Evolutionary conservation across 495 filamentous ascomycete species (phyloP).

Genomic region (Xylaria palmicola): DNA sequence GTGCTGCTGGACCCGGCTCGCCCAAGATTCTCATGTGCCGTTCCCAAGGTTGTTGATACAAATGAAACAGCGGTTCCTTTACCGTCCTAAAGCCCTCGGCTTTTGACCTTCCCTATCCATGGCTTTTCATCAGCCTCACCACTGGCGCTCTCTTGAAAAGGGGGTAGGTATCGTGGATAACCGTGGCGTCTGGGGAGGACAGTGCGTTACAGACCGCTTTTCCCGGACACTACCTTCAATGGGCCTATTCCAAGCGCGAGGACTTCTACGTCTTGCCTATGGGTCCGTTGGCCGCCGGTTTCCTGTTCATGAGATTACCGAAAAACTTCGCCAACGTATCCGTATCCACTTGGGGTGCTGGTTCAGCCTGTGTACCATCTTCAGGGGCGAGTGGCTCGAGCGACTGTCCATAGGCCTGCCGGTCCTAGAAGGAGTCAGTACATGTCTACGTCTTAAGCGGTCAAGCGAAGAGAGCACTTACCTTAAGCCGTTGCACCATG

Average conservation of each 20-base stretch:
- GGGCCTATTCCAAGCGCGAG: background rate
- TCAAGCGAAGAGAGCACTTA: constrained; percentile 35
- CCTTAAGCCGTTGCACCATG: constrained; percentile 85
- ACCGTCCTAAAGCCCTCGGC: background rate
- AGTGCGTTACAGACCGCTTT: background rate
- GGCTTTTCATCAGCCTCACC: background rate
- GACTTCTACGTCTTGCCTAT: constrained; percentile 19
- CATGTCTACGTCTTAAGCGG: background rate
- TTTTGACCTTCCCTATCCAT: background rate
- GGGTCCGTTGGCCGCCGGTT: constrained; percentile 21
- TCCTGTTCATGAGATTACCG: constrained; percentile 46
- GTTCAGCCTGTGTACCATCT: constrained; percentile 31
- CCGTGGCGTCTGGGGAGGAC: background rate
- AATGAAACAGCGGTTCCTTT: background rate
- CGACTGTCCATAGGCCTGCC: constrained; percentile 43
- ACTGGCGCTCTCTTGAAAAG: background rate
- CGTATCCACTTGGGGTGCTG: constrained; percentile 41
- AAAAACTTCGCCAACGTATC: constrained; percentile 52
- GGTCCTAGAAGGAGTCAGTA: constrained; percentile 40
- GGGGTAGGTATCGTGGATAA: background rate
- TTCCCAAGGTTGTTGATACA: background rate
- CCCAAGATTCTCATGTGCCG: constrained; percentile 1
- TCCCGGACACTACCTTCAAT: background rate
- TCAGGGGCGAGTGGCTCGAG: constrained; percentile 34
- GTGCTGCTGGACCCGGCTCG: background rate